These are phyloP conservation scores for Nelumbo lutea DNA, from an alignment of 164 flowering plant genomes.

Conservation along the genomic window DNA sequence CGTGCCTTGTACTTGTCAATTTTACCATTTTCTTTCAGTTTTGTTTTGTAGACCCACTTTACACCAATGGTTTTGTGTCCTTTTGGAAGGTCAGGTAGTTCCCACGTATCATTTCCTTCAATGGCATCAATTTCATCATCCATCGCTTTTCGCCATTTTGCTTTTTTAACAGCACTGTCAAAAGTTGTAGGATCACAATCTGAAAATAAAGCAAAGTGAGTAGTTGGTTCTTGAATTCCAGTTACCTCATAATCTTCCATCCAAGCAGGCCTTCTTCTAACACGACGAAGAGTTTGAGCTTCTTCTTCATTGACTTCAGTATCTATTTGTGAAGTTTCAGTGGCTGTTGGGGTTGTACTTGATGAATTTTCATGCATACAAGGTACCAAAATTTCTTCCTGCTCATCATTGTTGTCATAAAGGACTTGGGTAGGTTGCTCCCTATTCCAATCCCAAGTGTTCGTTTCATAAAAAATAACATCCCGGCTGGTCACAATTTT, in stretches of 20 bases:
- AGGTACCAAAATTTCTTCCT: background rate
- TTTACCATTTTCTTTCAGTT: too few species aligned
- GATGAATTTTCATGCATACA: background rate
- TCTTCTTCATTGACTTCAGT: background rate
- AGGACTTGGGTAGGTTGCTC: background rate
- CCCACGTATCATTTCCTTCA: constrained; percentile 8
- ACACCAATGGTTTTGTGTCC: constrained; percentile 5
- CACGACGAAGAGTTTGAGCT: background rate
- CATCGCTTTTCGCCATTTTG: constrained; percentile 7
- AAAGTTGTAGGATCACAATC: constrained; percentile 3
- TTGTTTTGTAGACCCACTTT: constrained; percentile 15
- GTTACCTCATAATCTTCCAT: constrained; percentile 5
- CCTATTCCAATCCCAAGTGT: constrained; percentile 2
- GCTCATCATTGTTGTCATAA: constrained; percentile 1
- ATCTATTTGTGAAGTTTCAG: background rate
- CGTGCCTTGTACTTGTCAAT: constrained; percentile 10
- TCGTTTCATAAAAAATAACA: constrained; percentile 3
- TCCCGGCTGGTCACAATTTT: constrained; percentile 1
- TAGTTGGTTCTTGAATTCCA: background rate
- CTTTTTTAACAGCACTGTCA: constrained; percentile 3
- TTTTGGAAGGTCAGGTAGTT: constrained; percentile 1
- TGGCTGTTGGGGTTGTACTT: background rate
- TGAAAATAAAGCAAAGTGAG: constrained; percentile 7
- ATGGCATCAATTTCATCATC: constrained; percentile 7
- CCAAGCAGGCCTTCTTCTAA: background rate